These are phyloP conservation scores for Gloeostereum incarnatum DNA, from an alignment of 768 basidiomycete genomes.

Conservation along the genomic window DNA sequence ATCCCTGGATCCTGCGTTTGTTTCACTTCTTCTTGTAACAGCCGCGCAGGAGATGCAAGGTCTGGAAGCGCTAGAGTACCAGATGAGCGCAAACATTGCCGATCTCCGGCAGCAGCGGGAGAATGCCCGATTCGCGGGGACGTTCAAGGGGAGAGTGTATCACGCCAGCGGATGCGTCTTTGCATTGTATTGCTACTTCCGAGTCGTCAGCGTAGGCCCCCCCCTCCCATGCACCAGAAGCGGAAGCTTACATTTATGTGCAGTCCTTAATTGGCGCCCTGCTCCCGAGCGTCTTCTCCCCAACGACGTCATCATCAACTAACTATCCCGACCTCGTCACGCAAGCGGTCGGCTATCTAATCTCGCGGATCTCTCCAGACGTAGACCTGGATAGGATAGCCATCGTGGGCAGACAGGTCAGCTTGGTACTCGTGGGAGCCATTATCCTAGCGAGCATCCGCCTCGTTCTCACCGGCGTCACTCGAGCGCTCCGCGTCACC, in stretches of 20 bases:
- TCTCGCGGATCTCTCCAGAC: too few species aligned
- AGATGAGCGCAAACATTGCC: constrained; percentile 54
- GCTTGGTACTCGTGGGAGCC: constrained; percentile 62
- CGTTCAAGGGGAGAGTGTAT: constrained; percentile 44
- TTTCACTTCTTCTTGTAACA: constrained; percentile 11
- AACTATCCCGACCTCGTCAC: too few species aligned
- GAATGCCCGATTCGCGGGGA: constrained; percentile 37
- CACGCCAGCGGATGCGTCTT: constrained; percentile 41
- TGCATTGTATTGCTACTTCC: constrained; percentile 57
- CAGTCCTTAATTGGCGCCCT: too few species aligned
- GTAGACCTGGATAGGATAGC: too few species aligned
- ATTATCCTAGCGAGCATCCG: constrained; percentile 71
- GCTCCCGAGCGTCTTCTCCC: too few species aligned
- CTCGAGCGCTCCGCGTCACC: constrained; percentile 54
- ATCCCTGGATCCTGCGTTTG: not conserved
- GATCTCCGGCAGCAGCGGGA: constrained; percentile 38
- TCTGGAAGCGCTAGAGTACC: constrained; percentile 55
- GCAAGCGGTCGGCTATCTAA: too few species aligned
- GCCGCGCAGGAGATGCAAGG: constrained; percentile 53
- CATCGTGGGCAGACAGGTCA: constrained; percentile 46
- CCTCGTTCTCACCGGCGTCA: constrained; percentile 59
- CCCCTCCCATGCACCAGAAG: too few species aligned
- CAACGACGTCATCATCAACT: too few species aligned
- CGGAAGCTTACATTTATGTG: too few species aligned
- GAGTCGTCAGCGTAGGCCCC: constrained; percentile 49